Conservation (phyloP, 805 yeast genomes). For the Saccharomyces mikatae region DNA sequence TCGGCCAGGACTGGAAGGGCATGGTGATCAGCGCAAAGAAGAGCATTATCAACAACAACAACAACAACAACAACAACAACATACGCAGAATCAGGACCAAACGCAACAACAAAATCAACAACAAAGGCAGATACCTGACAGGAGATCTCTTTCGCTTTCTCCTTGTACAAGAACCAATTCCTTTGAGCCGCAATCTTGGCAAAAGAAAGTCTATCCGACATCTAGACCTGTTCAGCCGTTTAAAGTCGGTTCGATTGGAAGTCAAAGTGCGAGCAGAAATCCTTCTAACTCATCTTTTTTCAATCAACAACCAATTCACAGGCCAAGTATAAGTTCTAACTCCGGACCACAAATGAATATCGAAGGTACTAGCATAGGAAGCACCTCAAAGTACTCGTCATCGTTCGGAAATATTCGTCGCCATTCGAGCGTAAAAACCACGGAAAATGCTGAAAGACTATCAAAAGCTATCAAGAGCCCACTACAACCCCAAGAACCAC, state of each 20-base stretch:
- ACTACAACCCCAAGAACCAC: not conserved
- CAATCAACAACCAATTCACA: conserved; percentile 34
- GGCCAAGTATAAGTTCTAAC: conserved; percentile 32
- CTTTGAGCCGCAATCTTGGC: conserved; percentile 13
- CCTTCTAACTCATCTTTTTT: conserved; percentile 39
- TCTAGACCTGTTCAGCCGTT: conserved; percentile 29
- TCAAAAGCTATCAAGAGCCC: conserved; percentile 1
- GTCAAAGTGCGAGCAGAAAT: conserved; percentile 32
- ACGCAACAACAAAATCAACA: not conserved
- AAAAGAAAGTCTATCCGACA: conserved; percentile 16
- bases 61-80: not conserved
- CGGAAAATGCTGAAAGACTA: conserved; percentile 21
- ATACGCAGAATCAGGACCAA: not conserved
- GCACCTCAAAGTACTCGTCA: conserved; percentile 58
- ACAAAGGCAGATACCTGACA: conserved; percentile 1
- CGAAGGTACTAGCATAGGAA: conserved; percentile 31
- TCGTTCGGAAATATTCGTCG: conserved; percentile 69
- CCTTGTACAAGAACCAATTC: conserved; percentile 17
- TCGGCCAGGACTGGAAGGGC: not conserved
- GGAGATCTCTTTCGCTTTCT: conserved; percentile 20
- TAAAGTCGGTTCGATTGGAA: conserved; percentile 33
- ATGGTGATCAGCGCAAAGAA: not conserved
- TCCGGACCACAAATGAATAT: conserved; percentile 18
- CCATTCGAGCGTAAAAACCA: conserved; percentile 34
- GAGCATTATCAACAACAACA: not conserved